Percentiles rank a stretch among this genome's conserved stretches.
Conservation (phyloP, 2,329 filamentous ascomycete species). For the Alternaria triticina region DNA sequence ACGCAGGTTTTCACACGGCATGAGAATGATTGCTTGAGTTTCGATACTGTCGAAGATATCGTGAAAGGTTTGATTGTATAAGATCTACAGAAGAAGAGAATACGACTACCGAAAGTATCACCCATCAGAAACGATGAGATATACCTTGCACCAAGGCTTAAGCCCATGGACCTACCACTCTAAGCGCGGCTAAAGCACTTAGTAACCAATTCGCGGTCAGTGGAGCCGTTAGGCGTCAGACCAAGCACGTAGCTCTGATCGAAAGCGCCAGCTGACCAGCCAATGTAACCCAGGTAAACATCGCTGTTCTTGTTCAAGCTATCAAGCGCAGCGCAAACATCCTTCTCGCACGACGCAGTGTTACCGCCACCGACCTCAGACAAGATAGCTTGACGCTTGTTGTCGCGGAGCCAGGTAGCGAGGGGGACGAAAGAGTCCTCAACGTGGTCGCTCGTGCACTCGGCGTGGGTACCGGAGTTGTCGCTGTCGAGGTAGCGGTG, state of each 20-base stretch:
- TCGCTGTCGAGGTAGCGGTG: slow-evolving; percentile 53
- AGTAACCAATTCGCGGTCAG: neutral
- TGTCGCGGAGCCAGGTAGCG: slow-evolving; percentile 46
- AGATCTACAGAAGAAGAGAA: neutral
- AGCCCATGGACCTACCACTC: neutral
- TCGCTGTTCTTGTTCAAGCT: slow-evolving; percentile 42
- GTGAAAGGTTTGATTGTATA: neutral
- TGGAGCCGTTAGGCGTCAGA: slow-evolving; percentile 23
- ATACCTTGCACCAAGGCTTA: neutral
- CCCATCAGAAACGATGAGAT: neutral
- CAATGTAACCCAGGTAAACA: slow-evolving; percentile 39
- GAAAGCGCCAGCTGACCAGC: slow-evolving; percentile 41
- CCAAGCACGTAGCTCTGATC: slow-evolving; percentile 31
- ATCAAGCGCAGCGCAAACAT: slow-evolving; percentile 42
- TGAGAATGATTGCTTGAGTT: no score
- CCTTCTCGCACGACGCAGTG: slow-evolving; percentile 41
- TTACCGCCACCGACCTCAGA: slow-evolving; percentile 53
- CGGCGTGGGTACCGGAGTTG: slow-evolving; percentile 45
- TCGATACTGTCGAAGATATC: no score
- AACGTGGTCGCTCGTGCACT: slow-evolving; percentile 37
- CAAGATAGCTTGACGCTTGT: slow-evolving; percentile 48
- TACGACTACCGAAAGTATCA: neutral
- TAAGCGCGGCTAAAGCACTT: neutral
- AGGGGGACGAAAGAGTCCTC: slow-evolving; percentile 44
- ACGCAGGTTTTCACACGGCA: no score